Conservation (phyloP, 1,284 basidiomycete species). For the Cryptococcus floricola region DNA sequence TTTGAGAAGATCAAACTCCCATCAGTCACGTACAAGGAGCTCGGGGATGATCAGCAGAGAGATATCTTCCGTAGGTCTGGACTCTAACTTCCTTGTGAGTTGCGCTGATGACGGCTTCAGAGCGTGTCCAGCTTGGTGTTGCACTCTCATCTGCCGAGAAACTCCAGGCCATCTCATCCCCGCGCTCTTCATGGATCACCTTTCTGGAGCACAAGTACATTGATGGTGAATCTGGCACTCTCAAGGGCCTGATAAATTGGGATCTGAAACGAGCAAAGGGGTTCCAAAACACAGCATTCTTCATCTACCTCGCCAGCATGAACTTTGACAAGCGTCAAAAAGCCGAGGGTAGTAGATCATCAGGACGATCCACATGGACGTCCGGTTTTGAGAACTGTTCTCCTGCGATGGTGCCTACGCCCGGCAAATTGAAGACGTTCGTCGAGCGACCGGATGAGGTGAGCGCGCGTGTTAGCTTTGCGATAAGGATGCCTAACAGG, state of each 20-base stretch:
- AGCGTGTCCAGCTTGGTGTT: conserved; percentile 47
- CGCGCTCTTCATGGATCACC: conserved; percentile 30
- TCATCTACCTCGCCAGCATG: conserved; percentile 22
- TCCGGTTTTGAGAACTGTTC: too few relatives aligned
- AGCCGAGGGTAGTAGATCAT: too few relatives aligned
- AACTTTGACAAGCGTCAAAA: background rate
- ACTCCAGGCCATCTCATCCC: conserved; percentile 38
- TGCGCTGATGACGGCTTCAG: conserved; percentile 16
- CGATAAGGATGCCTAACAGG: too few relatives aligned
- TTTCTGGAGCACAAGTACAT: conserved; percentile 34
- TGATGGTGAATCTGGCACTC: conserved; percentile 9
- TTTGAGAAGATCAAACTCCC: conserved; percentile 39
- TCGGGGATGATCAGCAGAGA: conserved; percentile 34
- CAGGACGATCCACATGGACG: too few relatives aligned
- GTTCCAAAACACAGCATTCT: conserved; percentile 28
- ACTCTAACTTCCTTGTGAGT: background rate
- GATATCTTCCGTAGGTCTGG: conserved; percentile 46
- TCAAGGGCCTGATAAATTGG: conserved; percentile 16
- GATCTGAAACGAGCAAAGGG: conserved; percentile 24
- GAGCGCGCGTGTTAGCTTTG: too few relatives aligned
- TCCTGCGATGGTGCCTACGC: conserved; percentile 2
- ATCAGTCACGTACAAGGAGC: conserved; percentile 32
- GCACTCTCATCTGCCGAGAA: conserved; percentile 43
- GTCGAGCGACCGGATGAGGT: conserved; percentile 20
- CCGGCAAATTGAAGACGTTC: conserved; percentile 11